phyloP scores from a whole-genome alignment of 2,329 filamentous ascomycete species.

The Metarhizium rileyi region DNA sequence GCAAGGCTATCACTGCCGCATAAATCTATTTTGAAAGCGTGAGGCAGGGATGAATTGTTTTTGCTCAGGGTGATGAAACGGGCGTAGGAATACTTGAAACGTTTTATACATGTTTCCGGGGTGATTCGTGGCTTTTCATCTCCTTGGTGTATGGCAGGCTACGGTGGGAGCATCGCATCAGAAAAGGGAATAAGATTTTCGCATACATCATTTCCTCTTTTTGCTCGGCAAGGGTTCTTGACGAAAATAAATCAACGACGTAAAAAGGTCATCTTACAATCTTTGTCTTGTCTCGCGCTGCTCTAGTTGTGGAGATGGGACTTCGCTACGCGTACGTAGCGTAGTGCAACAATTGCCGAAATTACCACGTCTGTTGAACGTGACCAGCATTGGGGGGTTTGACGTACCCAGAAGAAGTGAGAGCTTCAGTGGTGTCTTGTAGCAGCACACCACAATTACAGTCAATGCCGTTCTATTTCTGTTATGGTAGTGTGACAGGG shows the following conservation, averaged over 20 bases:
- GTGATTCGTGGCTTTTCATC: constrained; percentile 29
- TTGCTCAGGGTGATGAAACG: constrained; percentile 1
- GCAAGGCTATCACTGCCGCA: constrained; percentile 55
- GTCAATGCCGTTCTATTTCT: too few relatives aligned
- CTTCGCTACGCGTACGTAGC: too few relatives aligned
- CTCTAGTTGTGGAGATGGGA: not conserved
- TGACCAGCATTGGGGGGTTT: too few relatives aligned
- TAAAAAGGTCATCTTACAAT: not conserved
- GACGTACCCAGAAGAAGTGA: not conserved
- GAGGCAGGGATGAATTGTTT: constrained; percentile 5
- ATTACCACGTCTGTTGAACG: not conserved
- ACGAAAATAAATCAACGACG: constrained; percentile 22
- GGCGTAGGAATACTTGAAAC: constrained; percentile 8
- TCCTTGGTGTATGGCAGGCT: constrained; percentile 28
- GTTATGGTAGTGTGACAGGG: too few relatives aligned
- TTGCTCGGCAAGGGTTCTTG: constrained; percentile 26
- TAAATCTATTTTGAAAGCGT: constrained; percentile 28
- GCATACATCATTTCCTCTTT: constrained; percentile 21
- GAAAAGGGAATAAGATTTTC: constrained; percentile 19
- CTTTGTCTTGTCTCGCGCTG: not conserved
- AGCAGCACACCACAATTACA: not conserved
- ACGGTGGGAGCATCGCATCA: constrained; percentile 28
- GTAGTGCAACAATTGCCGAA: too few relatives aligned
- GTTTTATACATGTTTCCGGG: constrained; percentile 10
- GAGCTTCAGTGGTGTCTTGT: too few relatives aligned